Evolutionary conservation across 495 filamentous ascomycete species (phyloP).

Genomic region (Aspergillus asperescens): DNA sequence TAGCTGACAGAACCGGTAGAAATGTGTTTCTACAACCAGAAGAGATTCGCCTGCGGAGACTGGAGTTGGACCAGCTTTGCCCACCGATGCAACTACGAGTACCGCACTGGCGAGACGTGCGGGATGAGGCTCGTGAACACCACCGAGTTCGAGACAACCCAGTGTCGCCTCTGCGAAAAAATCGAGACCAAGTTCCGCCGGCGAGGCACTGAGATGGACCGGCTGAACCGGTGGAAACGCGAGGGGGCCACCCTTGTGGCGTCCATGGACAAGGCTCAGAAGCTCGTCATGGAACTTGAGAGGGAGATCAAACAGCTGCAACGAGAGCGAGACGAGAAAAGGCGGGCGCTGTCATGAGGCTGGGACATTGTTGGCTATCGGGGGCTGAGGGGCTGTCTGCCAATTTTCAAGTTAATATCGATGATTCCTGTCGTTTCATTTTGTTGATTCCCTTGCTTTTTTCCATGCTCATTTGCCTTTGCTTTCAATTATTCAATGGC

Average conservation of each 20-base stretch:
- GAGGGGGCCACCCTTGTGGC: constrained; percentile 62
- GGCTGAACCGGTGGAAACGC: constrained; percentile 78
- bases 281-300: constrained; percentile 56
- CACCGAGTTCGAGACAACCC: constrained; percentile 52
- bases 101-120: constrained; percentile 96
- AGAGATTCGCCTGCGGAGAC: constrained; percentile 66
- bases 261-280: constrained; percentile 72
- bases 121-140: constrained; percentile 85
- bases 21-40: constrained; percentile 58
- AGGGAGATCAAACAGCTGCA: constrained; percentile 55
- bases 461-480: constrained; percentile 12
- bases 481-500: constrained; percentile 12
- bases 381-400: constrained; percentile 11
- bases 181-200: constrained; percentile 82
- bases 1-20: constrained; percentile 38
- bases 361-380: constrained; percentile 1
- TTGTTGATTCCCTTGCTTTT: constrained; percentile 22
- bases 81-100: constrained; percentile 91
- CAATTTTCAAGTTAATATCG: constrained; percentile 17
- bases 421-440: constrained; percentile 12
- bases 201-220: constrained; percentile 65
- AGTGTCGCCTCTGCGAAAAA: constrained; percentile 86
- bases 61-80: constrained; percentile 96
- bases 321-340: constrained; percentile 36
- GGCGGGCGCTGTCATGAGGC: constrained; percentile 30